Conservation (phyloP, 2,329 filamentous ascomycete species). For the Coniochaeta sp. region DNA sequence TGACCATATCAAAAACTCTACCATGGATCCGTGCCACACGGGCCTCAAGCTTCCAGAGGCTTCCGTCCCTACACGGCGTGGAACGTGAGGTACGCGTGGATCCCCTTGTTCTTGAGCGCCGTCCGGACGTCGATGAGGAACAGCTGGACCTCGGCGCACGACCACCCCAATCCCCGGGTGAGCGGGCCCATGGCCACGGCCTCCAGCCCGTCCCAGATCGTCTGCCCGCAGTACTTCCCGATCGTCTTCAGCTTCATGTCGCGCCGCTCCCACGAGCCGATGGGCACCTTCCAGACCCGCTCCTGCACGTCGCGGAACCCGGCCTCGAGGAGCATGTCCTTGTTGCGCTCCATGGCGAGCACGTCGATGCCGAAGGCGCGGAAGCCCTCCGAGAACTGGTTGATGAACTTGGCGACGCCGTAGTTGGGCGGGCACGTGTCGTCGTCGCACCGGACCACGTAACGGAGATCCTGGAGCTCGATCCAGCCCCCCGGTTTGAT, state of each 20-base stretch:
- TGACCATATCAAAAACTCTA: too few species aligned
- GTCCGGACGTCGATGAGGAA: slow-evolving; percentile 34
- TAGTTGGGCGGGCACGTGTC: slow-evolving; percentile 18
- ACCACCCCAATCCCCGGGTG: slow-evolving; percentile 31
- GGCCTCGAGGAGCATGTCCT: slow-evolving; percentile 16
- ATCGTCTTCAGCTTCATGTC: slow-evolving; percentile 26
- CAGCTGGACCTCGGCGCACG: slow-evolving; percentile 32
- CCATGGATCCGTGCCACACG: too few species aligned
- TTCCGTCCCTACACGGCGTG: slow-evolving; percentile 31
- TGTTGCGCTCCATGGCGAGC: slow-evolving; percentile 15
- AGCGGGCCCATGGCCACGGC: slow-evolving; percentile 30
- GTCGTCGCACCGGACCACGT: slow-evolving; percentile 17
- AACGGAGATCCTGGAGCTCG: slow-evolving; percentile 21
- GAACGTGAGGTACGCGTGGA: slow-evolving; percentile 32
- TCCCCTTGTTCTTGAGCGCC: slow-evolving; percentile 24
- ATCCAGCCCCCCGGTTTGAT: slow-evolving; percentile 22
- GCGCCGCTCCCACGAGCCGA: slow-evolving; percentile 39
- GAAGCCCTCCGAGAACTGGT: slow-evolving; percentile 13
- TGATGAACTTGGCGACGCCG: slow-evolving; percentile 20
- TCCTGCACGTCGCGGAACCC: slow-evolving; percentile 33
- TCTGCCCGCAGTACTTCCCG: slow-evolving; percentile 4
- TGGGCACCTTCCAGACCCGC: slow-evolving; percentile 34
- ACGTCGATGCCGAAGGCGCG: slow-evolving; percentile 21
- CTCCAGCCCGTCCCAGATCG: slow-evolving; percentile 30
- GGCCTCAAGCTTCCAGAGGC: too few species aligned